Evolutionary conservation across 352 stramenopile species (phyloP), one percentile per base, ranked within the genome.

Genomic region (Phytophthora syringae): DNA sequence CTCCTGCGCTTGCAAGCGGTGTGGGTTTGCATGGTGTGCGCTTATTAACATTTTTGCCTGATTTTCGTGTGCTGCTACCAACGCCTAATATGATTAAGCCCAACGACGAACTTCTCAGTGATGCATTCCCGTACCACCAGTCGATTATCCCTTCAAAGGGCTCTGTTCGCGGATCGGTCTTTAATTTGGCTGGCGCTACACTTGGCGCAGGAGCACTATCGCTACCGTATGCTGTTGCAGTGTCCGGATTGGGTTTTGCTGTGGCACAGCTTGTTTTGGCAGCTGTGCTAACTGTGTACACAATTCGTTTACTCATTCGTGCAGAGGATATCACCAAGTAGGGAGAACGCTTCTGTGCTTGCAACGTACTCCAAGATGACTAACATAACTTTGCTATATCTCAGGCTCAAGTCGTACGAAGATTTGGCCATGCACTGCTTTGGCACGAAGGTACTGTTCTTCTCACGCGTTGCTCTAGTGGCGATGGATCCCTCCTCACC

Each of bases 391-490:
- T 16, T 49, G 28, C 21, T 48, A 21, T 55, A n/a, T 54, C 44
- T 21, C 43, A 94, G 86, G 32, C 70, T 95, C 49, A 92, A 95
- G 66, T 95, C 83, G 48, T 95, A 95, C 43, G 86, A 95, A 68
- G 86, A 95, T 70, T 64, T 95, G 22, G 84, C 86, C 25, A 84
- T 93, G 56, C 84, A 86, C 57, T 95, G 86, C 64, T 95, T 95
- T 58, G 86, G 84, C 45, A 89, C 86, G 55, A 90, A 90, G 64
- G 82, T 84, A 45, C 5, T 12, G 4, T 15, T 52, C 11, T 59
- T 34, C 13, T 20, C 5, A 13, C 22, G 30, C 3, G 13, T 21
- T 45, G 13, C 20, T 21, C 21, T 32, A 11, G 12, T 45, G 36
- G 15, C 34, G 15, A n/a, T 39, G 22, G 36, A 18, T 16, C 16